Evolutionary conservation across 108 stramenopile species (phyloP).

Genomic region (Cylindrotheca fusiformis): DNA sequence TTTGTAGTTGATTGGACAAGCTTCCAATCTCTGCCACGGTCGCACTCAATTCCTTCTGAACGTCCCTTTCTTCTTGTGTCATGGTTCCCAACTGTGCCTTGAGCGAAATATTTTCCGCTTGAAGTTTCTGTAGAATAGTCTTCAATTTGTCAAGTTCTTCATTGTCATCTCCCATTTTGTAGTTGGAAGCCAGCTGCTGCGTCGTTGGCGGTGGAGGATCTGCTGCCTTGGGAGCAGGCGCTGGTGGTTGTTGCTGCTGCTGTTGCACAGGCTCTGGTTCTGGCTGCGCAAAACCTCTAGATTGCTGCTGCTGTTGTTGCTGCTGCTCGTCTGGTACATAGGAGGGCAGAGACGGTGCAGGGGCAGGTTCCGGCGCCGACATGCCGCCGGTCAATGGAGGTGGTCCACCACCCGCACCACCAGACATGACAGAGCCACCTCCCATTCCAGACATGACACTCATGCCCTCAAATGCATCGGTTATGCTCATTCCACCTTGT

Average conservation of each 20-base stretch:
- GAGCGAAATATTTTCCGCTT: conserved; percentile 79
- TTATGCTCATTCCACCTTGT: conserved; percentile 56
- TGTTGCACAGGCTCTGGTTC: background rate
- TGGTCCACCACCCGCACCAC: background rate
- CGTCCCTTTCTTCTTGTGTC: conserved; percentile 76
- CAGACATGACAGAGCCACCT: conserved; percentile 1
- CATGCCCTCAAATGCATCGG: conserved; percentile 84
- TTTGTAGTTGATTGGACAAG: conserved; percentile 52
- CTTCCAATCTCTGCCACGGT: conserved; percentile 59
- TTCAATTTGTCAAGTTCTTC: conserved; percentile 65
- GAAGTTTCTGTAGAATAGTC: conserved; percentile 65
- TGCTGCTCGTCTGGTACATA: conserved; percentile 12
- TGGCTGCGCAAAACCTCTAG: conserved; percentile 10
- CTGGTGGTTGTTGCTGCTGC: conserved; percentile 12
- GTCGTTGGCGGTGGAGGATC: conserved; percentile 18
- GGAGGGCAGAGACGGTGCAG: conserved; percentile 9
- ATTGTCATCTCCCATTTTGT: conserved; percentile 35
- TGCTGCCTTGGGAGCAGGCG: conserved; percentile 12
- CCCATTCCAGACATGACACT: conserved; percentile 17
- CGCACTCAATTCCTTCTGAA: conserved; percentile 55
- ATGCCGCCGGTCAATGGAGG: too few relatives aligned
- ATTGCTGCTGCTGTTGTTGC: conserved; percentile 1
- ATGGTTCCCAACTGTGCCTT: conserved; percentile 70
- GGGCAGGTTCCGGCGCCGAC: background rate
- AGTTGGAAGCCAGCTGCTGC: conserved; percentile 15